Evolutionary conservation across 371 early-diverging fungal genomes (phyloP).

Genomic region (Rhizopus microsporus): DNA sequence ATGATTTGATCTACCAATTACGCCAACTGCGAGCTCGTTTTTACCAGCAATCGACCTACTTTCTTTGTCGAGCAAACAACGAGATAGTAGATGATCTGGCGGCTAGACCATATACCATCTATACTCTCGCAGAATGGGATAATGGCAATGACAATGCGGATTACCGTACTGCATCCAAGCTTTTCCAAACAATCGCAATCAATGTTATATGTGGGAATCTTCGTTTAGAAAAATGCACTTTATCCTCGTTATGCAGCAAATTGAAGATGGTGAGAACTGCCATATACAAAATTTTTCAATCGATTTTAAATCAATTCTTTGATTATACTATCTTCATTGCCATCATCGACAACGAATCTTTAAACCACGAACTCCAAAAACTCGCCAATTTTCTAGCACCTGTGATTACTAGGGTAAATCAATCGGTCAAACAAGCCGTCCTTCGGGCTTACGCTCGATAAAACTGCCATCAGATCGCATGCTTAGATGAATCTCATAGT

Average conservation of each 20-base stretch:
- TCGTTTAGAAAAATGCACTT: slow-evolving; percentile 11
- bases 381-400: slow-evolving; percentile 13
- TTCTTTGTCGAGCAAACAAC: slow-evolving; percentile 16
- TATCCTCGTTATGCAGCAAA: slow-evolving; percentile 12
- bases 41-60: slow-evolving; percentile 12
- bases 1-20: slow-evolving; percentile 15
- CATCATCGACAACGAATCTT: slow-evolving; percentile 9
- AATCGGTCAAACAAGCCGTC: slow-evolving; percentile 16
- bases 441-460: slow-evolving; percentile 18
- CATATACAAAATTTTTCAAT: slow-evolving; percentile 17
- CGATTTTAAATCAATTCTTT: slow-evolving; percentile 12
- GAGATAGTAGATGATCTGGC: slow-evolving; percentile 14
- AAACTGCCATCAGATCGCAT: slow-evolving; percentile 18
- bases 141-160: slow-evolving; percentile 15
- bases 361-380: slow-evolving; percentile 12
- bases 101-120: slow-evolving; percentile 17
- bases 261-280: slow-evolving; percentile 13
- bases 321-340: slow-evolving; percentile 10
- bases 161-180: slow-evolving; percentile 13
- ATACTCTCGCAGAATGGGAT: slow-evolving; percentile 23
- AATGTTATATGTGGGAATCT: slow-evolving; percentile 16
- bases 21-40: slow-evolving; percentile 14
- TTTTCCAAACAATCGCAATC: slow-evolving; percentile 15
- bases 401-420: slow-evolving; percentile 15
- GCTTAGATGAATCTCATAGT: slow-evolving; percentile 7